Evolutionary conservation across 805 yeast species (phyloP), one percentile per base, ranked within the genome.

Genomic region (Danielia oregonensis): DNA sequence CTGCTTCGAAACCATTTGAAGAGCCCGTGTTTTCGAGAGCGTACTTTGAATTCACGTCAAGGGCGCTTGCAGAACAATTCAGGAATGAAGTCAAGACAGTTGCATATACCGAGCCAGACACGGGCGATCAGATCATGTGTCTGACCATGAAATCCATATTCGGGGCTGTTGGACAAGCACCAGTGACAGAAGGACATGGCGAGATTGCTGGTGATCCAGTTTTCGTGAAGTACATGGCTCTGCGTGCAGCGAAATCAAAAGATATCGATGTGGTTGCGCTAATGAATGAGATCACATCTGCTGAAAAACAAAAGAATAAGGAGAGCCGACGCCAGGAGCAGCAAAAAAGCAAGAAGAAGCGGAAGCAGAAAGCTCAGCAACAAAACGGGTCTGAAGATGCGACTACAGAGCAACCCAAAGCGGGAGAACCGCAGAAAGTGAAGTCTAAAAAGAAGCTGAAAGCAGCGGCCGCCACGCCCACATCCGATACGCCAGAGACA

Each of bases 81-180:
- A 29, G 28, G 22, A 26, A 18, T 11, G 42, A 28, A 7, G 24
- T 50, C 11, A 30, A 31, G 11, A 44, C 40, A 0, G 46, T 59
- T 23, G 48, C 54, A 23, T 61, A 55, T 55, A 34, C 31, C 13
- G 64, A 55, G 18, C 38, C 43, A 2, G 46, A 39, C 4, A 48
- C 59, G 2, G 49, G 46, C 5, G 62, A 56, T 26, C 40, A 54
- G 10, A 50, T 63, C 32, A 38, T 46, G 22, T 46, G 50, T 31
- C 32, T 24, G 12, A 32, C 34, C 3, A 9, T 35, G 16, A 43
- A 36, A 24, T 42, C 51, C 4, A 35, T 47, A 8, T 36, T 39
- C 14, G 51, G 51, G 2, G 38, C 30, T 16, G 28, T 47, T 1
- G 32, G 30, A 6, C 25, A 16, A 7, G 32, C 26, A 1, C 72